Conservation (phyloP, 2,329 filamentous ascomycete genomes). For the Ceratocystis ficicola region DNA sequence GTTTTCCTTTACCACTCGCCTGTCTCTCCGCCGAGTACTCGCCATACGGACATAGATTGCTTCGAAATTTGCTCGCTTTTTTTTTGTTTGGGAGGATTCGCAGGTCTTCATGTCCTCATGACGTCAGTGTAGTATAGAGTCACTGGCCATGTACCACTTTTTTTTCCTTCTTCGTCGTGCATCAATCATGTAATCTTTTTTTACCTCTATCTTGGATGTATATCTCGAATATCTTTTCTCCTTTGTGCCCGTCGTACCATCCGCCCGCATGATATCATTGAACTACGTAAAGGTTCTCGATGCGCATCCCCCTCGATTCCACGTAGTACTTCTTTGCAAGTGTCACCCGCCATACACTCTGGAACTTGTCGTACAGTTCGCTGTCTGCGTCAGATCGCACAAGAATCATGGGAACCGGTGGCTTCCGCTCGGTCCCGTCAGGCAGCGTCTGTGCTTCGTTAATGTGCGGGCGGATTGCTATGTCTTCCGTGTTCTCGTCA, state of each 20-base stretch:
- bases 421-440: conserved; percentile 52
- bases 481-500: conserved; percentile 30
- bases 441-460: conserved; percentile 62
- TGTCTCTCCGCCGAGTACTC: background rate
- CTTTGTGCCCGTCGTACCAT: background rate
- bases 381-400: conserved; percentile 55
- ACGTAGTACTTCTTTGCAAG: conserved; percentile 68
- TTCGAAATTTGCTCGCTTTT: background rate
- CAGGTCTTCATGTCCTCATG: background rate
- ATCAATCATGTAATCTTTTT: background rate
- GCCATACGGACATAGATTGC: background rate
- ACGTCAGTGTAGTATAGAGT: conserved; percentile 10
- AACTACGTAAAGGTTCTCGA: conserved; percentile 56
- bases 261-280: background rate
- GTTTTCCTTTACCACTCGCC: background rate
- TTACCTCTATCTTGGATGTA: conserved; percentile 6
- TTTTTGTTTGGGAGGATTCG: background rate
- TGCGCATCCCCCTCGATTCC: conserved; percentile 64
- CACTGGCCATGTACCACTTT: background rate
- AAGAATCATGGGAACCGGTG: conserved; percentile 74
- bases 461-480: conserved; percentile 51
- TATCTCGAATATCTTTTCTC: background rate
- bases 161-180: background rate
- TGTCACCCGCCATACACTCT: conserved; percentile 53
- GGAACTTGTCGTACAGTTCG: conserved; percentile 50